phyloP scores from a whole-genome alignment of 2,329 filamentous ascomycete species.

The Cucurbitaria berberidis region DNA sequence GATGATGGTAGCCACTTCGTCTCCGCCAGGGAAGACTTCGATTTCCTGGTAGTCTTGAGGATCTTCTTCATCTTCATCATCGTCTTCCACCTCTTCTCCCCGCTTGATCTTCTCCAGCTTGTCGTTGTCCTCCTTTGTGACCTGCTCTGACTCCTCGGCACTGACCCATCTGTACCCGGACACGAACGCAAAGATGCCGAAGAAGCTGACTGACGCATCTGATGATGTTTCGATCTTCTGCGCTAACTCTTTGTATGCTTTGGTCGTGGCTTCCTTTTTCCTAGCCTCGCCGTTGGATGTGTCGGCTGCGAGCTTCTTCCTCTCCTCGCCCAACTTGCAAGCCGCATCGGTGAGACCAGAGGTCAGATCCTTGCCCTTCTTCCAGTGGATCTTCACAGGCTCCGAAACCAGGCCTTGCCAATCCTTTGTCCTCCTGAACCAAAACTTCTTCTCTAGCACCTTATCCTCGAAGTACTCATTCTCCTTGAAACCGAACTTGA shows the following conservation, averaged over 20 bases:
- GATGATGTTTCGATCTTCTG: slow-evolving; percentile 63
- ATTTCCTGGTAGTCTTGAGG: slow-evolving; percentile 70
- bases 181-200: slow-evolving; percentile 83
- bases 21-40: slow-evolving; percentile 88
- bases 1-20: slow-evolving; percentile 79
- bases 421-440: slow-evolving; percentile 73
- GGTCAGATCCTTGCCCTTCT: slow-evolving; percentile 78
- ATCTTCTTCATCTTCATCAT: slow-evolving; percentile 61
- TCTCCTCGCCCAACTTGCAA: slow-evolving; percentile 70
- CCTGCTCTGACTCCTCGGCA: slow-evolving; percentile 72
- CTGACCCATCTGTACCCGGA: slow-evolving; percentile 69
- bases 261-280: slow-evolving; percentile 61
- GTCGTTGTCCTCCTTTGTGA: slow-evolving; percentile 66
- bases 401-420: slow-evolving; percentile 84
- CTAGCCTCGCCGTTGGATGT: slow-evolving; percentile 49
- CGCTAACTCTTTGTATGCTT: slow-evolving; percentile 62
- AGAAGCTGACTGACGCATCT: slow-evolving; percentile 77
- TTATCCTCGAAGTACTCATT: slow-evolving; percentile 84
- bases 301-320: slow-evolving; percentile 47
- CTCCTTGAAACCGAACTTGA: slow-evolving; percentile 75
- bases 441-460: slow-evolving; percentile 89
- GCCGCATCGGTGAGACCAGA: slow-evolving; percentile 77
- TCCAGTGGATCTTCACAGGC: slow-evolving; percentile 84
- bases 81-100: slow-evolving; percentile 47
- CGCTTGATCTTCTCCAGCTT: slow-evolving; percentile 56